Evolutionary conservation across 2,329 filamentous ascomycete genomes (phyloP).

Genomic region (Scedosporium dehoogii): DNA sequence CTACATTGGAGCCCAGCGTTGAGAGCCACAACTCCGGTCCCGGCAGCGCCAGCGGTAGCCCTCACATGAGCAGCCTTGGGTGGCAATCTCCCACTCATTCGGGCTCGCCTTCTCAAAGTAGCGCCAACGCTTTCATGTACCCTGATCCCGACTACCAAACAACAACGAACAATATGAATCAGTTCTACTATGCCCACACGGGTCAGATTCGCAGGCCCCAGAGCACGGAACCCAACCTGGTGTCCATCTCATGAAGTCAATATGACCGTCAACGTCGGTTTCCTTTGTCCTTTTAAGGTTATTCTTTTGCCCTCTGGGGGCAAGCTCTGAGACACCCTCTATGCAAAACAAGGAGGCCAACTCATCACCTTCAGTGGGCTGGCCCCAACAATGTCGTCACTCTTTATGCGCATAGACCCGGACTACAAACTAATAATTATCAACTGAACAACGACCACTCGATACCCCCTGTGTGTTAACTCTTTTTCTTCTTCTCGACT

Average conservation of each 20-base stretch:
- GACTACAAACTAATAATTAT: neutral
- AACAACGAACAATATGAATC: conserved; percentile 38
- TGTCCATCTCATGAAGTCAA: conserved; percentile 27
- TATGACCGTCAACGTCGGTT: neutral
- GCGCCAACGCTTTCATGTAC: conserved; percentile 59
- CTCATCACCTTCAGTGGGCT: neutral
- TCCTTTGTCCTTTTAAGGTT: neutral
- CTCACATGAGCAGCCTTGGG: conserved; percentile 70
- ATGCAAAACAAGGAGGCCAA: neutral
- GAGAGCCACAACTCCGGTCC: conserved; percentile 57
- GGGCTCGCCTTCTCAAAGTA: conserved; percentile 58
- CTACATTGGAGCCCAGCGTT: conserved; percentile 75
- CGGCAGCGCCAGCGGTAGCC: conserved; percentile 69
- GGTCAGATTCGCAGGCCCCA: conserved; percentile 58
- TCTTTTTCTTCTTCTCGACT: neutral
- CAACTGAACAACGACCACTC: neutral
- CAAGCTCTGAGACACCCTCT: neutral
- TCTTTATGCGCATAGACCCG: neutral
- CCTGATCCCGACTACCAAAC: conserved; percentile 62
- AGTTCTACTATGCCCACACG: conserved; percentile 59
- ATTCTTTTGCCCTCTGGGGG: neutral
- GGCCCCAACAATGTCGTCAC: neutral
- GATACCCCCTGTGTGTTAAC: neutral
- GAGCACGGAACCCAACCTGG: conserved; percentile 56
- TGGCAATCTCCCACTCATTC: conserved; percentile 82